Evolutionary conservation across 495 filamentous ascomycete genomes (phyloP).

Genomic region (Ascobolus immersus): DNA sequence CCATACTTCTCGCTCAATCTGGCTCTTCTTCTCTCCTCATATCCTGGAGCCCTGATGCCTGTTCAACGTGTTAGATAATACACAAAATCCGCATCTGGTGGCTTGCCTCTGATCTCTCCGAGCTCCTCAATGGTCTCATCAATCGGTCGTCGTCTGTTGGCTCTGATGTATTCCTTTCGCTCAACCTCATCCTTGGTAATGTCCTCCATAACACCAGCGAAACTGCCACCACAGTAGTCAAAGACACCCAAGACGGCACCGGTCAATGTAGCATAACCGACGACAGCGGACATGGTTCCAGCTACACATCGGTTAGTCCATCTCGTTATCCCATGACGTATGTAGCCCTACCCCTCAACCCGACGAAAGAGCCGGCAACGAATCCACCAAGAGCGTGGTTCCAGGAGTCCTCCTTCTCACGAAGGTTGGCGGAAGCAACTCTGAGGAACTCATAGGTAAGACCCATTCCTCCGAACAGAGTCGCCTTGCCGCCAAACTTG

Average conservation of each 20-base stretch:
- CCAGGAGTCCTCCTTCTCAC: constrained; percentile 44
- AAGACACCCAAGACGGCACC: constrained; percentile 40
- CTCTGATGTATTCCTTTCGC: constrained; percentile 48
- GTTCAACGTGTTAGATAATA: background rate
- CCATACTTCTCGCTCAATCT: constrained; percentile 78
- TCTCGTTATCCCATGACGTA: background rate
- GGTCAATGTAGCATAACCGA: constrained; percentile 47
- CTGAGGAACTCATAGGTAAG: constrained; percentile 54
- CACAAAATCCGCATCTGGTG: constrained; percentile 36
- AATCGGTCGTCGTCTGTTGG: constrained; percentile 45
- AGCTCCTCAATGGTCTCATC: constrained; percentile 60
- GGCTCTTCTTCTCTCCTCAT: constrained; percentile 48
- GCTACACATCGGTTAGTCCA: constrained; percentile 20
- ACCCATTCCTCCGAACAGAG: constrained; percentile 47
- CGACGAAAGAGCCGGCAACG: constrained; percentile 40
- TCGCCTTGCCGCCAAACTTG: constrained; percentile 38
- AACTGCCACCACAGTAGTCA: constrained; percentile 48
- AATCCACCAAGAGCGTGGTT: constrained; percentile 52
- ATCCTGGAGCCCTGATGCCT: background rate
- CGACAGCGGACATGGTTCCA: constrained; percentile 47
- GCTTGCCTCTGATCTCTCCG: constrained; percentile 40
- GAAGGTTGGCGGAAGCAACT: constrained; percentile 47
- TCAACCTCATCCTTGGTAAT: constrained; percentile 50
- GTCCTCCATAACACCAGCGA: constrained; percentile 32
- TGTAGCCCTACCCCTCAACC: constrained; percentile 30